phyloP scores from a whole-genome alignment of 2,329 filamentous ascomycete genomes.

The Sordariomycetes sp. region DNA sequence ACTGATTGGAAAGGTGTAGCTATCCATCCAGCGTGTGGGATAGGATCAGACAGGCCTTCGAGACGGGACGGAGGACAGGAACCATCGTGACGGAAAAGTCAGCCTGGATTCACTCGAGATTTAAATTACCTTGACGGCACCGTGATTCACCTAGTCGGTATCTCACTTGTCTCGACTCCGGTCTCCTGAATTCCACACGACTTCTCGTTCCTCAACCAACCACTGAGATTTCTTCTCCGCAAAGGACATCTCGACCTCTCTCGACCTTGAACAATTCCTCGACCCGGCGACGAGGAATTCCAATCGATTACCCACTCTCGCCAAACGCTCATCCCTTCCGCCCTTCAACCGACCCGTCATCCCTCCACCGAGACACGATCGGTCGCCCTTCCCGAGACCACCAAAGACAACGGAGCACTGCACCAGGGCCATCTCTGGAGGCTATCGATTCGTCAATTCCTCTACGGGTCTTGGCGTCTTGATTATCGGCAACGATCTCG shows the following conservation, averaged over 20 bases:
- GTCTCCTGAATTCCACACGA: neutral
- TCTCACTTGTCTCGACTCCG: conserved; percentile 6
- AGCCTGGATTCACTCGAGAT: too few relatives aligned
- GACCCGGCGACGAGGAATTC: conserved; percentile 32
- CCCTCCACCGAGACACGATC: conserved; percentile 5
- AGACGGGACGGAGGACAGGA: too few relatives aligned
- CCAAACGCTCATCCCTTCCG: conserved; percentile 5
- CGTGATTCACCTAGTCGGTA: conserved; percentile 9
- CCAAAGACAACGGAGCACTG: too few relatives aligned
- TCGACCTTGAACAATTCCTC: conserved; percentile 28
- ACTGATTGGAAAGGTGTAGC: conserved; percentile 9
- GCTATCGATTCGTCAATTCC: too few relatives aligned
- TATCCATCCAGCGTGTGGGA: neutral
- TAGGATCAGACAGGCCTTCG: too few relatives aligned
- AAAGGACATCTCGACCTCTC: conserved; percentile 1
- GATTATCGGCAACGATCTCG: neutral
- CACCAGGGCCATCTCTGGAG: too few relatives aligned
- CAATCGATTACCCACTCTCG: conserved; percentile 18
- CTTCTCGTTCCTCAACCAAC: conserved; percentile 1
- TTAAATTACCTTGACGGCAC: neutral
- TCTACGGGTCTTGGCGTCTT: too few relatives aligned
- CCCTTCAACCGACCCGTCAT: conserved; percentile 5
- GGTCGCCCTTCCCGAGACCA: conserved; percentile 6
- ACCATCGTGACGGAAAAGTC: too few relatives aligned
- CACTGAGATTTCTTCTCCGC: conserved; percentile 4